Conservation (phyloP, 306 rosid genomes). For the Cucumis melo region DNA sequence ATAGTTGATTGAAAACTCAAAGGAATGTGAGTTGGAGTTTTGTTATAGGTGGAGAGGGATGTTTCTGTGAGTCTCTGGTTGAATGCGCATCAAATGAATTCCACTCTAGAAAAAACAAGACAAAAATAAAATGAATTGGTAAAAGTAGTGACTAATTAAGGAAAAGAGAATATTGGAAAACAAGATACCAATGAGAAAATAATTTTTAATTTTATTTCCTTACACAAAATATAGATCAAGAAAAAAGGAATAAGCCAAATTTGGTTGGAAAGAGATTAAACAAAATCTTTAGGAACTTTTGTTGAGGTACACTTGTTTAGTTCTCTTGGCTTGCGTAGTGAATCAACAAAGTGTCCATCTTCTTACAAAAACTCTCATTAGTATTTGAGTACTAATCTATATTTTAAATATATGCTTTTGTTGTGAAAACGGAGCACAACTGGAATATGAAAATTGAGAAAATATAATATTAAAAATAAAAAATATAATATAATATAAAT, state of each 20-base stretch:
- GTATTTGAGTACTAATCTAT: too few species aligned
- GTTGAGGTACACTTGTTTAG: neutral
- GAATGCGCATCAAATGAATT: too few species aligned
- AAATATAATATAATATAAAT: too few species aligned
- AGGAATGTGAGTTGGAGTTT: too few species aligned
- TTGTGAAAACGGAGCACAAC: too few species aligned
- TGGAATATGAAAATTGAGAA: too few species aligned
- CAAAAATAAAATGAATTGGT: neutral
- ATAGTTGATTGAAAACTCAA: too few species aligned
- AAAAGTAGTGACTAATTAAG: neutral
- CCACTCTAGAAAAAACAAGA: too few species aligned
- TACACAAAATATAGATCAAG: neutral
- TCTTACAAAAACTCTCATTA: neutral
- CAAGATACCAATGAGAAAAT: neutral
- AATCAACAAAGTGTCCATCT: conserved; percentile 9
- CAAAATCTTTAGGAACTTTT: conserved; percentile 8
- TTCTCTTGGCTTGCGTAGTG: conserved; percentile 11
- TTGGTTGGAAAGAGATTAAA: conserved; percentile 17
- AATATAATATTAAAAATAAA: too few species aligned
- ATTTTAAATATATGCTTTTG: too few species aligned
- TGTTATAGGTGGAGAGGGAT: too few species aligned
- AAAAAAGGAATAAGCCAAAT: neutral
- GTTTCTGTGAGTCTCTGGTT: too few species aligned
- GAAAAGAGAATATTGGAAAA: conserved; percentile 14
- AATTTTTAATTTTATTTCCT: neutral